phyloP scores from a whole-genome alignment of 1,284 basidiomycete genomes.

The Apiotrichum porosum region DNA sequence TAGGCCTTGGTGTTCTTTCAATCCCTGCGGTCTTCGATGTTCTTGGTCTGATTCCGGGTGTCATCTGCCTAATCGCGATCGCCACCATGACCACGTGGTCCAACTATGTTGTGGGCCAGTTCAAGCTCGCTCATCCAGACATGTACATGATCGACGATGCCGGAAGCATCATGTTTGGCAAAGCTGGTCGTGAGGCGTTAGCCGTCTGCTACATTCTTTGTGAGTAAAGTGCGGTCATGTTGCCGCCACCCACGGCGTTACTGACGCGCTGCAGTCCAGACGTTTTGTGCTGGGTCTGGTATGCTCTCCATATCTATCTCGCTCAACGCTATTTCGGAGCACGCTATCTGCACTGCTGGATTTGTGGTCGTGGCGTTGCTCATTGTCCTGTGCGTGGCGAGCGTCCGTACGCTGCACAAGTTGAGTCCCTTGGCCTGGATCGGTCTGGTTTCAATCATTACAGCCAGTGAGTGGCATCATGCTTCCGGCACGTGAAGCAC shows the following conservation, averaged over 20 bases:
- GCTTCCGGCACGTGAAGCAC: no score
- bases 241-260: no score
- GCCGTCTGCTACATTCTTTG: slow-evolving; percentile 9
- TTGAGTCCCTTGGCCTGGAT: slow-evolving; percentile 46
- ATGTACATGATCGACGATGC: slow-evolving; percentile 33
- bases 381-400: slow-evolving; percentile 27
- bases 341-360: slow-evolving; percentile 44
- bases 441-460: slow-evolving; percentile 30
- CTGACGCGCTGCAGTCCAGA: slow-evolving; percentile 23
- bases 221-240: no score
- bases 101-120: slow-evolving; percentile 29
- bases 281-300: slow-evolving; percentile 21
- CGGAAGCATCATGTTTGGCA: slow-evolving; percentile 15
- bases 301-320: slow-evolving; percentile 43
- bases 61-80: slow-evolving; percentile 37
- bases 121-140: slow-evolving; percentile 38
- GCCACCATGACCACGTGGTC: slow-evolving; percentile 36
- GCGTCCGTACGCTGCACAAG: slow-evolving; percentile 41
- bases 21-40: slow-evolving; percentile 24
- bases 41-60: slow-evolving; percentile 36
- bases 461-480: no score
- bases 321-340: slow-evolving; percentile 44
- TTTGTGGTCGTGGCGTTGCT: slow-evolving; percentile 38
- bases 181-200: slow-evolving; percentile 11
- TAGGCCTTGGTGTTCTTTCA: slow-evolving; percentile 35